Percentiles rank a stretch among this genome's conserved stretches.
Conservation (phyloP, 331 rosid genomes). For the Quercus lobata region DNA sequence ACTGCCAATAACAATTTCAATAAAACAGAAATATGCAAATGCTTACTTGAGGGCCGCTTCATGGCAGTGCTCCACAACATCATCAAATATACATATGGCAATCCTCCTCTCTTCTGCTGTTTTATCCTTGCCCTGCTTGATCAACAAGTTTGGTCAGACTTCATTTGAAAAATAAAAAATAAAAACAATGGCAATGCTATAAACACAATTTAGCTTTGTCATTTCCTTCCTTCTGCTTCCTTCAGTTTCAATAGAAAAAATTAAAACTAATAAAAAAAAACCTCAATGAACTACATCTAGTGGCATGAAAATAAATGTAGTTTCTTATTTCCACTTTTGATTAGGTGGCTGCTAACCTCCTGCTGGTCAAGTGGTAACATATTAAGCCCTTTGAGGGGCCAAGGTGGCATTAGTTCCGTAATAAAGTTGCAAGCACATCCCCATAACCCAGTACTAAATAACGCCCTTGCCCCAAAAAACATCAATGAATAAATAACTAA, state of each 20-base stretch:
- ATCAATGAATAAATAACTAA: neutral
- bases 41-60: constrained; percentile 59
- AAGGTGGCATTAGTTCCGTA: neutral
- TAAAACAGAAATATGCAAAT: neutral
- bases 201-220: neutral
- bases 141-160: neutral
- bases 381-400: neutral
- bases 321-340: neutral
- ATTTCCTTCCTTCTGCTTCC: neutral
- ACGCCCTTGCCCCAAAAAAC: neutral
- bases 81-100: constrained; percentile 65
- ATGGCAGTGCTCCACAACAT: constrained; percentile 64
- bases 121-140: constrained; percentile 63
- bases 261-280: neutral
- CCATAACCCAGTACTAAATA: neutral
- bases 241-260: neutral
- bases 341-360: neutral
- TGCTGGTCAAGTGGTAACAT: neutral
- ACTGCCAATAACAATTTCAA: neutral
- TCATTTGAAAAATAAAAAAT: neutral
- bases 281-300: neutral
- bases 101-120: constrained; percentile 75
- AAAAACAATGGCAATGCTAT: neutral
- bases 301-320: neutral
- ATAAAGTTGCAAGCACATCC: neutral